Base-by-base conservation (phyloP, 352 stramenopile species). In the Phytophthora brassicae region DNA sequence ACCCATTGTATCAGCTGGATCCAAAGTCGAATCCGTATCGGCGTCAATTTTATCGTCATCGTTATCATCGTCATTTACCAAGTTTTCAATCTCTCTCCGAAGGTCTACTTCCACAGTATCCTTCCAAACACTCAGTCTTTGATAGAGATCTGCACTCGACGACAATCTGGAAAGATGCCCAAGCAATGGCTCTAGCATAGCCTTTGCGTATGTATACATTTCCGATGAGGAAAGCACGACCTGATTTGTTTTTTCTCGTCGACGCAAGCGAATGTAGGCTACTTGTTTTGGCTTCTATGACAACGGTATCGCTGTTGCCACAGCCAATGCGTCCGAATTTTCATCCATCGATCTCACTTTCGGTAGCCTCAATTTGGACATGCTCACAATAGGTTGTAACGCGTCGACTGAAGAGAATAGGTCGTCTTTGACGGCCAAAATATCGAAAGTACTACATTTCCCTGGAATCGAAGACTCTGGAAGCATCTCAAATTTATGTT, bases 121-220 rank as follows among this genome's bases (percentile, higher is more conserved):
- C 13, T 42, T 42, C 13, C 35, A 42, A 11, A 16, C 35, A 20
- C 4, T 20, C 13, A 42, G 16, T 16, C 20, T 6, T 6, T 12
- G 11, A 12, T 38, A 38, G 12, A 38, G 16, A n/a, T 38, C 31
- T 12, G 31, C 7, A 38, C 31, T 38, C 2, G 8, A n/a, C n/a
- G n/a, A 38, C 31, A 38, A 14, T 6, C 31, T 12, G 11, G 31
- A 11, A 6, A 38, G 12, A 12, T 38, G 31, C 11, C 2, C 16
- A 3, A 38, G 16, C 12, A 38, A 38, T n/a, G 4, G 31, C 31
- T 42, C 35, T 5, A 57, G n/a, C 38, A 57, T 57, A 2, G 22
- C 38, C 41, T 57, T 57, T 6, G 50, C 36, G 22, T 57, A 57
- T 6, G 50, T 39, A 17, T 57, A 57, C 50, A 48, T 48, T 19